Evolutionary conservation across 1,284 basidiomycete genomes (phyloP), one percentile per base, ranked within the genome.

Genomic region (Leccinum angustisporum): DNA sequence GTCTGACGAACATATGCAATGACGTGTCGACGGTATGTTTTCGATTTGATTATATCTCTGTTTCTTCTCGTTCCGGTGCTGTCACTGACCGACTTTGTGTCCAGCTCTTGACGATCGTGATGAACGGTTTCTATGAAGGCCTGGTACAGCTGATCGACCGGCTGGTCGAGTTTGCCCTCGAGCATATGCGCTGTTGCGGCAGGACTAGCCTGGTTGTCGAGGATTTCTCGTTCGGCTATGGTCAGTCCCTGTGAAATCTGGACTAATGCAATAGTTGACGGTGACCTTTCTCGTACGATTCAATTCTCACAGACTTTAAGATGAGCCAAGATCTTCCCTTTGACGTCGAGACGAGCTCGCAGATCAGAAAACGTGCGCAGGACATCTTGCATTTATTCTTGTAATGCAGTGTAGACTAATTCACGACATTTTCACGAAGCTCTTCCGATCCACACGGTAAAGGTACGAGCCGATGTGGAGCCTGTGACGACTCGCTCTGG

Each of bases 281-380:
- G 18, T 48, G 11, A 48, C 13, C 11, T 21, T 48, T 40, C 27
- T 56, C 2, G 14, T 5, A 27, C 52, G 6, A 51, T 55, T 60
- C 13, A 60, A 36, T 36, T 54, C 30, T n/a, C 33, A 27, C 30
- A 73, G 71, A 73, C 54, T 72, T 73, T 36, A 63, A 48, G 31
- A 74, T 73, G 70, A 74, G 71, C 58, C 72, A 75, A n/a, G 70
- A 73, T 21, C 34, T 75, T n/a, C 72, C 74, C 11, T 73, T 73
- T 59, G 61, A 61, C 40, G 70, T 65, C 1, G 66, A 75, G 21
- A 66, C 71, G 30, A 64, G 63, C 40, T 72, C 68, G 33, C 66
- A 34, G 31, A 62, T 73, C 34, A 66, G 73, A 59, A 48, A 73
- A 65, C 64, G 71, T 76, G 58, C 21, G 72, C 7, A 4, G n/a